Base-by-base conservation (phyloP, 345 rosid genomes). In the Citrus mangshanensis region DNA sequence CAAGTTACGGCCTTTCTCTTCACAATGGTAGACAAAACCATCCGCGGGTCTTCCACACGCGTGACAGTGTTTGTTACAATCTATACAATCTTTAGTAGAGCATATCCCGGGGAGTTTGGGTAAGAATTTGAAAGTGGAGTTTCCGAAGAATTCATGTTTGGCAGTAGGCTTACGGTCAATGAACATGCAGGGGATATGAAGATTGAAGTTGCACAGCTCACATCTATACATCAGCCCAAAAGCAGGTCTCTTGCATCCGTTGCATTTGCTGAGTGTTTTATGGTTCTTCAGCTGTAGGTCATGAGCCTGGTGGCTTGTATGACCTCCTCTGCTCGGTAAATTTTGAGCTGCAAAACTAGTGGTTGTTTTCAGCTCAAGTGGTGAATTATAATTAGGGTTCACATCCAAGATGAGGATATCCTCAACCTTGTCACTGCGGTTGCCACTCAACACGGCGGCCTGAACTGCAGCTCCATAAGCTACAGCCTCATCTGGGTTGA, bases 381-480 rank as follows among this genome's bases (percentile, higher is more conserved):
- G 2, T 9, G 56, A 51, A 51, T 77, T 78, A 38, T 85, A 51
- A 16, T 74, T 78, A 30, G 85, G 85, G 4, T 77, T 85, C 19
- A 80, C 83, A 70, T 85, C 88, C 67, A 82, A 59, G 35, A 85
- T 76, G 49, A 81, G 54, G 9, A 85, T 68, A 51, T 85, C 88
- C 51, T 78, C 85, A 7, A 85, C 82, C 75, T 85, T 82, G 82
- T 81, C 82, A 7, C 78, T 85, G 55, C 82, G 81, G 74, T 84
- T 82, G 12, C 89, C 89, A 30, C 81, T 86, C 81, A 84, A 80
- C 38, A 86, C 82, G 4, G 89, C 89, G 40, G 89, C 89, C 64
- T 86, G 89, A 5, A 87, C 86, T 34, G 89, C 86, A 9, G 88
- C 89, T 32, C 89, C 89, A 59, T 83, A 83, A 7, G 89, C 88